These are phyloP conservation scores for Elaphomyces granulatus DNA, from an alignment of 495 filamentous ascomycete species.

Conservation along the genomic window DNA sequence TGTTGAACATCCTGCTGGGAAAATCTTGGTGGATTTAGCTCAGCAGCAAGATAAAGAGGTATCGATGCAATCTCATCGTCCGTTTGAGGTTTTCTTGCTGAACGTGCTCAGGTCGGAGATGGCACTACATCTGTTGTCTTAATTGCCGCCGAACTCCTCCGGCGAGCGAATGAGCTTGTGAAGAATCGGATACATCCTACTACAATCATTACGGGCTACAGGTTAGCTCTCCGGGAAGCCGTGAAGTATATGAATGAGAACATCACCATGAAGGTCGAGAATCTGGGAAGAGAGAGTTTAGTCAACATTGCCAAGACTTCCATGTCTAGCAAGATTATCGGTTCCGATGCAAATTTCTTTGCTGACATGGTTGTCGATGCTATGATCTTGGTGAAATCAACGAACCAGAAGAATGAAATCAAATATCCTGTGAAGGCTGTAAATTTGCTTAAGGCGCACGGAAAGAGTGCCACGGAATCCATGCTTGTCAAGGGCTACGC, in stretches of 20 bases:
- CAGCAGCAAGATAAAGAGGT: conserved; percentile 98
- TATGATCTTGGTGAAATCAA: conserved; percentile 86
- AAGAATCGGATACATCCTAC: conserved; percentile 99
- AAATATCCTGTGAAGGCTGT: conserved; percentile 99
- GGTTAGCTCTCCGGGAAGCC: conserved; percentile 87
- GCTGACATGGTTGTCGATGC: conserved; percentile 94
- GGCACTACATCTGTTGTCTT: conserved; percentile 96
- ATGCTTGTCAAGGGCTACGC: conserved; percentile 92
- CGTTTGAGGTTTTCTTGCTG: conserved; percentile 6
- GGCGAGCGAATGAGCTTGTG: conserved; percentile 93
- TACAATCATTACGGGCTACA: conserved; percentile 97
- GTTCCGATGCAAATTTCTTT: conserved; percentile 91
- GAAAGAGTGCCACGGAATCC: conserved; percentile 80
- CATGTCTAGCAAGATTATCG: conserved; percentile 99
- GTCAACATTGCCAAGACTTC: conserved; percentile 96
- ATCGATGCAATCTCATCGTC: neutral
- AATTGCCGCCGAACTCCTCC: conserved; percentile 89
- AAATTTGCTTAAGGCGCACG: conserved; percentile 96
- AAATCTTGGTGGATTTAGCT: conserved; percentile 94
- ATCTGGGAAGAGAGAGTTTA: conserved; percentile 74
- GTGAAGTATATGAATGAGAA: conserved; percentile 99
- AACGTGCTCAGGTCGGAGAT: conserved; percentile 57
- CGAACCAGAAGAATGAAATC: conserved; percentile 72
- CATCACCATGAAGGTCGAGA: conserved; percentile 85
- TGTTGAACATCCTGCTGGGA: conserved; percentile 94